Conservation (phyloP, 176 grass and related monocot genomes). For the Phyllostachys edulis region DNA sequence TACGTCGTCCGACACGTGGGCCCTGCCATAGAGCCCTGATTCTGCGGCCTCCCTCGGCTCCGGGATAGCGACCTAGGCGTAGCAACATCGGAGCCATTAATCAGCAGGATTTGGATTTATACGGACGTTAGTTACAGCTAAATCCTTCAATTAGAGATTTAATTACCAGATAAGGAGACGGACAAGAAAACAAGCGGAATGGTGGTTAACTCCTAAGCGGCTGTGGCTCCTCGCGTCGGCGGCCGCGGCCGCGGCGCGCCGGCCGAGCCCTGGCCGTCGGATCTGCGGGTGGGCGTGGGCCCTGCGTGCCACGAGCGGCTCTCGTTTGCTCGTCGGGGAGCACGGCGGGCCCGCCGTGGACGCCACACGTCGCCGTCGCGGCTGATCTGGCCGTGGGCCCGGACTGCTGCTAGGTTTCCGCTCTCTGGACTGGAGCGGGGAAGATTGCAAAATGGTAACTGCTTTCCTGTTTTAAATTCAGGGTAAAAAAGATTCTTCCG, state of each 20-base stretch:
- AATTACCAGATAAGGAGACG: background rate
- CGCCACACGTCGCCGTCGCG: constrained; percentile 26
- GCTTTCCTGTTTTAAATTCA: constrained; percentile 14
- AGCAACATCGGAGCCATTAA: background rate
- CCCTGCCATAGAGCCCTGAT: background rate
- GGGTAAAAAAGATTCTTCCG: constrained; percentile 2
- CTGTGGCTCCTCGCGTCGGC: constrained; percentile 48
- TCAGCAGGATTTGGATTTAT: background rate
- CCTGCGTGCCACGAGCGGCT: constrained; percentile 48
- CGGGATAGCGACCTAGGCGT: background rate
- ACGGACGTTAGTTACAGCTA: background rate
- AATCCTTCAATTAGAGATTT: background rate
- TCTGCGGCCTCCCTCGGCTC: background rate
- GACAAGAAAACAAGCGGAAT: background rate
- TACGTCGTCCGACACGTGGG: constrained; percentile 32
- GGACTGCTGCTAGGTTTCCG: background rate
- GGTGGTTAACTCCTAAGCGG: constrained; percentile 27
- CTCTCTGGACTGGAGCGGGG: background rate
- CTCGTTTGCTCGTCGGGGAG: constrained; percentile 15
- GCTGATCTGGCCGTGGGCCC: constrained; percentile 46
- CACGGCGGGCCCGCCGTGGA: background rate
- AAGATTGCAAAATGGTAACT: constrained; percentile 31
- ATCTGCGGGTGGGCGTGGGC: background rate
- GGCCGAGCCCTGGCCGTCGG: background rate
- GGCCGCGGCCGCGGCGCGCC: constrained; percentile 24